Percentiles rank a stretch among this genome's conserved stretches.
phyloP scores from a whole-genome alignment of 352 stramenopile genomes.

The Blastocystis sp. region DNA sequence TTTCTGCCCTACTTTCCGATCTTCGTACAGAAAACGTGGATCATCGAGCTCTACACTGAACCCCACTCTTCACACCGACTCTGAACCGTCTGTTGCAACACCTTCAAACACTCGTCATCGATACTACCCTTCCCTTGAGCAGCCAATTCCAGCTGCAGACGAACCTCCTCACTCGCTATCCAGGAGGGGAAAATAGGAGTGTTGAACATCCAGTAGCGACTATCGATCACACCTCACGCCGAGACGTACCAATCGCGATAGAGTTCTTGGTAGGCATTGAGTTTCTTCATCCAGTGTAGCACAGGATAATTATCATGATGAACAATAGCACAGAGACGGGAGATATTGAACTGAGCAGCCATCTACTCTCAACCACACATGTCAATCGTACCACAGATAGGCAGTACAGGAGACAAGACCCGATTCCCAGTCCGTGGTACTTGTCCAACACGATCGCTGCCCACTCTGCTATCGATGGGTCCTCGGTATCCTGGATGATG shows the following conservation, averaged over 20 bases:
- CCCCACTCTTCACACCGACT: background rate
- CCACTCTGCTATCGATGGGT: background rate
- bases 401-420: slow-evolving; percentile 32
- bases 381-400: background rate
- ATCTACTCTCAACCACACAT: background rate
- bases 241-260: background rate
- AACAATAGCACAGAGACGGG: background rate
- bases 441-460: slow-evolving; percentile 51
- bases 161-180: background rate
- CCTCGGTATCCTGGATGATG: slow-evolving; percentile 29
- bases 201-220: slow-evolving; percentile 50
- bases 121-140: background rate
- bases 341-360: slow-evolving; percentile 28
- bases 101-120: slow-evolving; percentile 16
- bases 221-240: background rate
- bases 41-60: slow-evolving; percentile 31
- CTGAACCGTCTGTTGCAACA: background rate
- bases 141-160: background rate
- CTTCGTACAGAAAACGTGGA: background rate
- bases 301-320: slow-evolving; percentile 53
- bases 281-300: slow-evolving; percentile 62
- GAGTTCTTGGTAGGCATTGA: background rate
- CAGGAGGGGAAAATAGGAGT: background rate
- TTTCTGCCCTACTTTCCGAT: background rate
- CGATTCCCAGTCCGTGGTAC: slow-evolving; percentile 46